Percentiles rank a stretch among this genome's conserved stretches.
Conservation (phyloP, 2,329 filamentous ascomycete genomes). For the Dichotomopilus funicola region DNA sequence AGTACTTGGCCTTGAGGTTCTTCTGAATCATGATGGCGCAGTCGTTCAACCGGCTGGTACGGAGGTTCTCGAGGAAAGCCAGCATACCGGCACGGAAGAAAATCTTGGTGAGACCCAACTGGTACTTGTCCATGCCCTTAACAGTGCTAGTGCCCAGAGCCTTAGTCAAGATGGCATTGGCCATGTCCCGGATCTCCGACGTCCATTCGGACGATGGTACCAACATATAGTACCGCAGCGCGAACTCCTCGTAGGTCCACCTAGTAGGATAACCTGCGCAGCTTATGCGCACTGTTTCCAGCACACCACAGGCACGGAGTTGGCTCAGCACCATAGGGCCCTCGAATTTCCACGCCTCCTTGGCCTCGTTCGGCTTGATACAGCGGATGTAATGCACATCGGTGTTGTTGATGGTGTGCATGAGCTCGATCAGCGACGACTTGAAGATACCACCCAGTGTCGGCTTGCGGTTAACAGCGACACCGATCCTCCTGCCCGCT, state of each 20-base stretch:
- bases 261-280: conserved; percentile 94
- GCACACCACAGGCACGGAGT: conserved; percentile 93
- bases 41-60: conserved; percentile 83
- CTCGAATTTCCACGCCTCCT: conserved; percentile 96
- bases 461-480: conserved; percentile 90
- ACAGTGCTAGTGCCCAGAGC: conserved; percentile 73
- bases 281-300: conserved; percentile 96
- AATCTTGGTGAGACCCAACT: conserved; percentile 95
- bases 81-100: conserved; percentile 99
- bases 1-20: conserved; percentile 93
- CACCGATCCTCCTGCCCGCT: conserved; percentile 78
- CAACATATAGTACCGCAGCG: conserved; percentile 95
- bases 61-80: conserved; percentile 90
- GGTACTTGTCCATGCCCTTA: conserved; percentile 83
- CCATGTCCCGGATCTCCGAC: conserved; percentile 88
- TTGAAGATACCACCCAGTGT: conserved; percentile 98
- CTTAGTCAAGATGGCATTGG: conserved; percentile 82
- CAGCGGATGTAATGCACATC: conserved; percentile 99
- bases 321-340: conserved; percentile 98
- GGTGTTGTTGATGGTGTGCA: conserved; percentile 95
- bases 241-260: conserved; percentile 99
- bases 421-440: conserved; percentile 93
- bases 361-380: conserved; percentile 97
- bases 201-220: conserved; percentile 88
- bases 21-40: conserved; percentile 98